These are phyloP conservation scores for Hypoxylon fragiforme DNA, from an alignment of 495 filamentous ascomycete species.

Conservation along the genomic window DNA sequence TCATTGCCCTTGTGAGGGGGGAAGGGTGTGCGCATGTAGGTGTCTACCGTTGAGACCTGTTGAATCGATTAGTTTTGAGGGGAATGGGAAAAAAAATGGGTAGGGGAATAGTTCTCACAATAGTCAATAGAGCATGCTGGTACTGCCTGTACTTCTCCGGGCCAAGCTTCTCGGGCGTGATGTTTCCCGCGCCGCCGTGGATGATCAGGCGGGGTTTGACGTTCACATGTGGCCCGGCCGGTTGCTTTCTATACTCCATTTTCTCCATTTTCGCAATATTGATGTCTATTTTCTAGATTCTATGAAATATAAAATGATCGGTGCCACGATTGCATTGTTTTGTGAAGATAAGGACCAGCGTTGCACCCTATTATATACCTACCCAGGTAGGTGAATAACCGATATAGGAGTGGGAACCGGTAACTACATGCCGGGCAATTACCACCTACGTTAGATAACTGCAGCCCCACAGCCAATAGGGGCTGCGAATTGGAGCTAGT, in stretches of 20 bases:
- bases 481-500: no score
- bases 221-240: slow-evolving; percentile 10
- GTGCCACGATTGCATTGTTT: no score
- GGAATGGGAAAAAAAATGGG: no score
- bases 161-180: slow-evolving; percentile 68
- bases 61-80: background rate
- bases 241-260: slow-evolving; percentile 20
- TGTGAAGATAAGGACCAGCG: no score
- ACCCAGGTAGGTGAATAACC: no score
- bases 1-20: slow-evolving; percentile 24
- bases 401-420: no score
- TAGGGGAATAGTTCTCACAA: slow-evolving; percentile 46
- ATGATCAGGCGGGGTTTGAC: slow-evolving; percentile 73
- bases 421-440: no score
- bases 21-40: slow-evolving; percentile 42
- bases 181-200: slow-evolving; percentile 86
- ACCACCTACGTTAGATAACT: no score
- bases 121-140: slow-evolving; percentile 64
- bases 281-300: no score
- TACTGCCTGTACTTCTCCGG: slow-evolving; percentile 62
- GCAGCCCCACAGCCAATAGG: no score
- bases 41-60: slow-evolving; percentile 40
- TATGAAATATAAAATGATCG: no score
- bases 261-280: background rate
- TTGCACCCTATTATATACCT: no score